Evolutionary conservation across 371 early-diverging fungal genomes (phyloP).

Genomic region (Entomophthora muscae): DNA sequence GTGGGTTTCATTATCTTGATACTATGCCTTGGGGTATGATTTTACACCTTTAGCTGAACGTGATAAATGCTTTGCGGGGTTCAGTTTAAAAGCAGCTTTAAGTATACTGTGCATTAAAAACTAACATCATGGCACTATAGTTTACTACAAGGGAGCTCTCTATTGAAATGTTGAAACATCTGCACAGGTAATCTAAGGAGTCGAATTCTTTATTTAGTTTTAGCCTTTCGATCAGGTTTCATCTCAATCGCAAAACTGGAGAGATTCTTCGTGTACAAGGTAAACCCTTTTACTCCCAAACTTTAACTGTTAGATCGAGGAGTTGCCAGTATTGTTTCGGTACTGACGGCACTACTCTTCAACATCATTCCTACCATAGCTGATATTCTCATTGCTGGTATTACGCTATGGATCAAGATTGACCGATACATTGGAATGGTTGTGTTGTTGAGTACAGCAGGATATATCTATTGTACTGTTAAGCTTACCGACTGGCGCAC

Average conservation of each 20-base stretch:
- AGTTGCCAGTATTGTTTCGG: conserved; percentile 50
- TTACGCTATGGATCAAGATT: conserved; percentile 46
- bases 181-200: conserved; percentile 26
- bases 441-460: conserved; percentile 67
- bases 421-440: conserved; percentile 64
- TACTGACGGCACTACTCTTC: conserved; percentile 68
- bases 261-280: conserved; percentile 64
- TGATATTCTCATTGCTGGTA: conserved; percentile 67
- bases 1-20: too few relatives aligned
- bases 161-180: conserved; percentile 69
- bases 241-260: conserved; percentile 88
- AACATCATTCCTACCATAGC: conserved; percentile 74
- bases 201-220: not conserved
- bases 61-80: too few relatives aligned
- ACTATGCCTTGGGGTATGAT: too few relatives aligned
- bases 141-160: conserved; percentile 74
- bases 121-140: too few relatives aligned
- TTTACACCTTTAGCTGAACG: too few relatives aligned
- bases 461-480: conserved; percentile 68
- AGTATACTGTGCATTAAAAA: too few relatives aligned
- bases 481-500: conserved; percentile 84
- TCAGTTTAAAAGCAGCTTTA: too few relatives aligned
- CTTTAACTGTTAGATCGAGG: conserved; percentile 53
- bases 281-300: conserved; percentile 4
- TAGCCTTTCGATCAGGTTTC: conserved; percentile 64